Base-by-base conservation (phyloP, 768 basidiomycete species). In the Cyclocybe cylindracea region DNA sequence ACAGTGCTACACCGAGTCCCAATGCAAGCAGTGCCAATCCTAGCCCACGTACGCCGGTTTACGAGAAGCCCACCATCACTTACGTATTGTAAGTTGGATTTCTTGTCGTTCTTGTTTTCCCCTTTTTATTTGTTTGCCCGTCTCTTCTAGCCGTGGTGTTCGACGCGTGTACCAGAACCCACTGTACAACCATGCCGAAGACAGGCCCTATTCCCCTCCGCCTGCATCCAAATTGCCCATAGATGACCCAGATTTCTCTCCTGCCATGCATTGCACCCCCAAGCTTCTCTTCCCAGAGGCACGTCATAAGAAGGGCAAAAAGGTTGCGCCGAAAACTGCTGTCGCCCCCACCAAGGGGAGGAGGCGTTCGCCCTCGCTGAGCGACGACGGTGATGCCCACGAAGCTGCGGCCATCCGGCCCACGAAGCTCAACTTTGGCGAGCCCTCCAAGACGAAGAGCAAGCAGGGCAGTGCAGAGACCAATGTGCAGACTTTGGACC, bases 81-180 rank as follows among this genome's bases (percentile, higher is more conserved):
- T 86, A 86, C 61, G 88, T 90, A 42, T 89, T 89, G 87, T 89
- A 66, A 61, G 86, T 80, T 33, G 14, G 36, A 19, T n/a, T 2
- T 50, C n/a, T 38, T 13, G 36, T 33, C 39, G n/a, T n/a, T n/a
- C n/a, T 45, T 35, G 44, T 10, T 36, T 54, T 13, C 47, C 14
- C 24, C 24, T 24, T 24, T 24, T 24, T 24, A 24, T 24, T n/a
- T n/a, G 5, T 24, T 2, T 24, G 2, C 5, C 24, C 5, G 3
- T 24, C 44, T 44, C 52, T 10, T 56, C 3, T 49, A 89, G 87
- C 75, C 88, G 88, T 37, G 87, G 88, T 43, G 79, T 82, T 35
- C 81, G 82, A 44, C 77, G n/a, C 16, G 72, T 70, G 5, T 83
- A 85, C 61, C 77, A 78, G 6, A 90, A 89, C 54, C 87, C 87